phyloP scores from a whole-genome alignment of 441 rosid genomes.

The Populus tomentosa region DNA sequence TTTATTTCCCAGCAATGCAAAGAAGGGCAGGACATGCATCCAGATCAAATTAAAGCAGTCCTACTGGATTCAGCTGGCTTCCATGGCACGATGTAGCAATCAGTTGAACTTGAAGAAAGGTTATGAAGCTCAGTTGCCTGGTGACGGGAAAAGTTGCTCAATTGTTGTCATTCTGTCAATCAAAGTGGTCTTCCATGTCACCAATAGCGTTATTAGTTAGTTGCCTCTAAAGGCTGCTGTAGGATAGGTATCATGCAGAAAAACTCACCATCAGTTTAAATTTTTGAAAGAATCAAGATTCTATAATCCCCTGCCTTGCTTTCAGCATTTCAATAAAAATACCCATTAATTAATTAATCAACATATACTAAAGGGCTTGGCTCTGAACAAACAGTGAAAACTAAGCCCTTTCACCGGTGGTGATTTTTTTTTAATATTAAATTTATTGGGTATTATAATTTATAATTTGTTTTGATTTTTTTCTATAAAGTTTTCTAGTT shows the following conservation, averaged over 20 bases:
- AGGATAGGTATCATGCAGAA: background rate
- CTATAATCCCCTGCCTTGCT: slow-evolving; percentile 4
- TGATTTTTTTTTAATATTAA: too few species aligned
- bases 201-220: background rate
- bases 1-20: slow-evolving; percentile 45
- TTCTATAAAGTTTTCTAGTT: background rate
- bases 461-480: too few species aligned
- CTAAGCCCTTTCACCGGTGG: background rate
- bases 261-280: background rate
- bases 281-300: slow-evolving; percentile 5
- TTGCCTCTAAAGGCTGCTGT: background rate
- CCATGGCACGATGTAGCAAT: slow-evolving; percentile 43
- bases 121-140: background rate
- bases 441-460: too few species aligned
- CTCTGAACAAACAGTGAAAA: background rate
- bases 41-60: slow-evolving; percentile 80
- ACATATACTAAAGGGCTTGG: too few species aligned
- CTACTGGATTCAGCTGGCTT: slow-evolving; percentile 80
- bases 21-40: slow-evolving; percentile 56
- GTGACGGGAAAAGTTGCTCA: background rate
- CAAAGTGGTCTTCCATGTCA: background rate
- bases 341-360: background rate
- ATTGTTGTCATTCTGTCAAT: background rate
- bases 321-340: background rate
- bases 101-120: background rate